These are phyloP conservation scores for Tulasnella sp. DNA, from an alignment of 768 basidiomycete species.

Conservation along the genomic window DNA sequence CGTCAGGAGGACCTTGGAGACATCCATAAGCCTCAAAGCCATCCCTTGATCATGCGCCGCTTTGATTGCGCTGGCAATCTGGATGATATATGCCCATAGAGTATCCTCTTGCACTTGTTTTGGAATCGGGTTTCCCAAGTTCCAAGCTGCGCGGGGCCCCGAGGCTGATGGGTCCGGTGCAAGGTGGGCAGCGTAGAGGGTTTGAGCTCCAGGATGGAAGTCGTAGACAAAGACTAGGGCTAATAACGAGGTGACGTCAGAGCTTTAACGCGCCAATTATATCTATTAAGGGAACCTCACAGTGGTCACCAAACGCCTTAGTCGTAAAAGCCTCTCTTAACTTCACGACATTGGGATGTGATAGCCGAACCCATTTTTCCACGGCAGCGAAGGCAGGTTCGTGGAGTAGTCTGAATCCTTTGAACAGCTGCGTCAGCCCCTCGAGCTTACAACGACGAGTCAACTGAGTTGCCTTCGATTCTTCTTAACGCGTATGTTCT, in stretches of 20 bases:
- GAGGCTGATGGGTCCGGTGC: conserved; percentile 31
- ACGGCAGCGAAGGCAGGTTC: conserved; percentile 72
- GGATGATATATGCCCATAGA: conserved; percentile 87
- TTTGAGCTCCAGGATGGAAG: conserved; percentile 74
- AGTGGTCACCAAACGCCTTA: conserved; percentile 80
- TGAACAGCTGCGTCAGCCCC: background rate
- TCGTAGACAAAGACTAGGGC: conserved; percentile 88
- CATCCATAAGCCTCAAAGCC: conserved; percentile 72
- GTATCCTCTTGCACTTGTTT: conserved; percentile 60
- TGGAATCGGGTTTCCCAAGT: conserved; percentile 18
- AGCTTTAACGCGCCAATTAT: background rate
- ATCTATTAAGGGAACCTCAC: conserved; percentile 38
- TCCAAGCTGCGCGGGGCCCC: conserved; percentile 24
- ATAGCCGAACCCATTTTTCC: conserved; percentile 74
- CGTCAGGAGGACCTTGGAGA: conserved; percentile 77
- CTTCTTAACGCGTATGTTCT: conserved; percentile 64
- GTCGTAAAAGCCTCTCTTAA: conserved; percentile 94
- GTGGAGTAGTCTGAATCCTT: conserved; percentile 75
- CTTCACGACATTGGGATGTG: conserved; percentile 74
- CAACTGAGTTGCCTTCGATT: conserved; percentile 60
- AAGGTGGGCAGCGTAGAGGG: conserved; percentile 33
- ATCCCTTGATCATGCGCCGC: conserved; percentile 71
- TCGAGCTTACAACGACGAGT: background rate
- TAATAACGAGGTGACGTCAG: conserved; percentile 23
- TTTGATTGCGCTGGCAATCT: conserved; percentile 80